These are phyloP conservation scores for Blastobotrys malaysiensis DNA, from an alignment of 1,139 yeast genomes.

Conservation along the genomic window DNA sequence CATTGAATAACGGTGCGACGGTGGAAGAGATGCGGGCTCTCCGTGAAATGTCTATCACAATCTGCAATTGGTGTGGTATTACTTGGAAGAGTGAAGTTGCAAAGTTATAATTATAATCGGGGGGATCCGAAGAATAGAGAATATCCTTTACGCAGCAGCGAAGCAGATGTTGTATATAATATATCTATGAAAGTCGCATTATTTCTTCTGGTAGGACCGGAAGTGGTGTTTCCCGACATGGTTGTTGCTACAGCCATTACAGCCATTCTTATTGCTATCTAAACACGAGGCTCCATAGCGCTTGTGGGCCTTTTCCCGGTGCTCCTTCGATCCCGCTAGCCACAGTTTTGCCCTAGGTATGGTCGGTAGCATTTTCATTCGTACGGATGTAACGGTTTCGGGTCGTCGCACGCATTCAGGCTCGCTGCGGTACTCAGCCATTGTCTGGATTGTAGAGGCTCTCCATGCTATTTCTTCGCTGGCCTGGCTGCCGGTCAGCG, in stretches of 20 bases:
- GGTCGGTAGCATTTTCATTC: not conserved
- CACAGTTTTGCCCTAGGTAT: not conserved
- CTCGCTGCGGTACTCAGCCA: conserved; percentile 20
- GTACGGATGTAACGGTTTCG: not conserved
- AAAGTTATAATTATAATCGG: conserved; percentile 35
- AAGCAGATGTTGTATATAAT: too few species aligned
- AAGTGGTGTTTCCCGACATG: not conserved
- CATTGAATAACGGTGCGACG: conserved; percentile 71
- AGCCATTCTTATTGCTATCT: not conserved
- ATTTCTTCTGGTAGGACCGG: conserved; percentile 1
- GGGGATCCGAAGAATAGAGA: not conserved
- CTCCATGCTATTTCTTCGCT: conserved; percentile 18
- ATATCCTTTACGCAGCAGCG: too few species aligned
- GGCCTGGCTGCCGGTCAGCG: conserved; percentile 9
- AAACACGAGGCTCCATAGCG: not conserved
- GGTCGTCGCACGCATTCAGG: conserved; percentile 9
- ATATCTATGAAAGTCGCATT: not conserved
- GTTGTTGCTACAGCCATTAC: not conserved
- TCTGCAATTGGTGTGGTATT: conserved; percentile 73
- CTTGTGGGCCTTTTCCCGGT: not conserved
- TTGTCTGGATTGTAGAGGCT: conserved; percentile 13
- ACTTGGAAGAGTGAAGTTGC: conserved; percentile 61
- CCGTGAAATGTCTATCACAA: conserved; percentile 56
- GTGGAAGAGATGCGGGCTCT: conserved; percentile 56
- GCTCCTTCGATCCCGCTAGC: not conserved